Evolutionary conservation across 2,329 filamentous ascomycete genomes (phyloP).

Genomic region (Tolypocladium album): DNA sequence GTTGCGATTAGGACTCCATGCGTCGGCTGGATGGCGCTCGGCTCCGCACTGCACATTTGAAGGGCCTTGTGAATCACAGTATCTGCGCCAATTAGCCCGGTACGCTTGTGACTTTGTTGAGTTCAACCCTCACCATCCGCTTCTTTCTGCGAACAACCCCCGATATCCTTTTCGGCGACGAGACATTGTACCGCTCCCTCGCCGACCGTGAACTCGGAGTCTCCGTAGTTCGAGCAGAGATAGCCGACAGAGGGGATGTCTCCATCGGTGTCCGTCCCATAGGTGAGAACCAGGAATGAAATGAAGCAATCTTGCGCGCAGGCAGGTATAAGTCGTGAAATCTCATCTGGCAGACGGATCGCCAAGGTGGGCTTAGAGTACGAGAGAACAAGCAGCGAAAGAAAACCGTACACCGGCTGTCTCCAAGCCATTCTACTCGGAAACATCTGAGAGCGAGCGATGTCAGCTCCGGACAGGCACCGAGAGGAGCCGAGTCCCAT

Average conservation of each 20-base stretch:
- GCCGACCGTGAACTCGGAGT: slow-evolving; percentile 56
- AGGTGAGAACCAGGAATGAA: slow-evolving; percentile 52
- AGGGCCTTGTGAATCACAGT: slow-evolving; percentile 37
- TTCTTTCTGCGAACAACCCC: slow-evolving; percentile 39
- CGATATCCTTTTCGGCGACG: slow-evolving; percentile 36
- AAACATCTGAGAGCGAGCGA: slow-evolving; percentile 23
- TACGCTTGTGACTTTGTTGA: background rate
- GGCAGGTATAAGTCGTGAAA: slow-evolving; percentile 36
- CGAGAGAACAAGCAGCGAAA: slow-evolving; percentile 20
- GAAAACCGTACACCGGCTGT: slow-evolving; percentile 17
- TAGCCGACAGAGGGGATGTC: slow-evolving; percentile 44
- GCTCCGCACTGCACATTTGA: slow-evolving; percentile 44
- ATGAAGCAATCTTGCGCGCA: slow-evolving; percentile 53
- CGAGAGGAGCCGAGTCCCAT: background rate
- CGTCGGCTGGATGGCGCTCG: slow-evolving; percentile 42
- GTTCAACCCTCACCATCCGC: slow-evolving; percentile 17
- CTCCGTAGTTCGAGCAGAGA: slow-evolving; percentile 50
- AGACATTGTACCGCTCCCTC: slow-evolving; percentile 62
- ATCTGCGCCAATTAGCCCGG: slow-evolving; percentile 8
- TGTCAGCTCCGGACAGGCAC: slow-evolving; percentile 3
- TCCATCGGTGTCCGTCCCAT: slow-evolving; percentile 36
- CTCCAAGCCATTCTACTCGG: slow-evolving; percentile 30
- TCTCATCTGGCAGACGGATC: slow-evolving; percentile 22
- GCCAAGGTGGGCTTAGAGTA: slow-evolving; percentile 14
- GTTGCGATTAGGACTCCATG: slow-evolving; percentile 49